Base-by-base conservation (phyloP, 1,284 basidiomycete species). In the Cutaneotrichosporon cavernicola region DNA sequence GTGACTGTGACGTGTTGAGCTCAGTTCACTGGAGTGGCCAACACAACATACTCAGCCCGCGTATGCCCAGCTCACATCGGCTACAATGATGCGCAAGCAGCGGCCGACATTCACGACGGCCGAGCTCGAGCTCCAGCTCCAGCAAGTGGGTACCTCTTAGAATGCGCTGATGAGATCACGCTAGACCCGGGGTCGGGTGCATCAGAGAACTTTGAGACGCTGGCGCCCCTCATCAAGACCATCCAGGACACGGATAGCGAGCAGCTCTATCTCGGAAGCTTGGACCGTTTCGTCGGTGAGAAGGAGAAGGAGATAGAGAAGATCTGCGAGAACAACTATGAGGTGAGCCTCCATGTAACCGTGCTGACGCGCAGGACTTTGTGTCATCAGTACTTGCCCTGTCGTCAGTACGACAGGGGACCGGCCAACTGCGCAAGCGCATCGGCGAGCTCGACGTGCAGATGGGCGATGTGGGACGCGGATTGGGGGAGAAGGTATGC, bases 251-350 rank as follows among this genome's bases (percentile, higher is more conserved):
- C 89, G 68, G 85, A 90, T 56, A 92, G 95, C 73, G 93, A 97
- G 74, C 93, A 97, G 66, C 86, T 88, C 14, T 99, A 95, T 79
- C 85, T 99, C 40, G 87, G 90, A 53, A 91, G 90, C 50, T 84
- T 98, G 58, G 90, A 92, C 72, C 84, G 83, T 21, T 91, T 98
- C 72, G 90, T 98, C 58, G 87, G 90, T 73, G 88, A 92, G 69
- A 97, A 98, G 82, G 97, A 99, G 77, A 85, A 86, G 63, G 95
- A 99, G 81, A 99, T 99, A 75, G 92, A 98, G 82, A 87, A 86
- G 65, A 94, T 98, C 80, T 99, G 97, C 81, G 87, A 89, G 64
- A 89, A 90, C 71, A 98, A 98, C 79, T 97, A 99, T 77, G 92
- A 96, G 77, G 83, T 83, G 50, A 14, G 36, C 21, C 21, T 16